Evolutionary conservation across 2,329 filamentous ascomycete species (phyloP), one percentile per base, ranked within the genome.

Genomic region (Plenodomus tracheiphilus): DNA sequence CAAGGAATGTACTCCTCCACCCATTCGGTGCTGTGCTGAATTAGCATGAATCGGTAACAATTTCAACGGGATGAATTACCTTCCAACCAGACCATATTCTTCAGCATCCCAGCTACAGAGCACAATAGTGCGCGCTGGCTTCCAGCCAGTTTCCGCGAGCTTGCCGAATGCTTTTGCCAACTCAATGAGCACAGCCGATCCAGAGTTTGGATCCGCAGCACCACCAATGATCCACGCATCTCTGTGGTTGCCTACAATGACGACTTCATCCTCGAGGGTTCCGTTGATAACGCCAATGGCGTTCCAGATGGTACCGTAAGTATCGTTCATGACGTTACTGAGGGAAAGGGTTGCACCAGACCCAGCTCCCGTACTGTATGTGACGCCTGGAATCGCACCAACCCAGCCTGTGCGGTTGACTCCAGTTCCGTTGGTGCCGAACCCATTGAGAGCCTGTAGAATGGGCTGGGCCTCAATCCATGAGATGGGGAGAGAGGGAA

Each of bases 401-500:
- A 69, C 53, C 70, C 70, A 73, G 4, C 60, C 56, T 3, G 71
- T 74, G 10, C 73, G 66, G 46, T 75, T 74, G 45, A 76, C 71
- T 18, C 66, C 57, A 4, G 46, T 56, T 10, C 71, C 71, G 17
- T 82, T 81, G 7, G 88, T 87, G 0, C 91, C 91, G 64, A 90
- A 82, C 3, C 91, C 91, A 62, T 96, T 94, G 41, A 96, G 77
- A 1, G 91, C 87, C 64, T 86, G 86, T 16, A 96, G 79, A 28
- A 96, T 82, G 0, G 91, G 91, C 18, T 95, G 72, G 1, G 88
- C 91, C 57, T 96, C 91, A 3, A 77, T 73, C 69, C 92, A 96
- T 0, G 91, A 96, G 34, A 96, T 88, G 2, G 91, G 91, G 6
- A 96, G 76, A 1, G 91, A 96, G 0, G 92, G 91, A 48, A 96